Conservation (phyloP, 73 alveolate species). For the Paramecium tetraurelia region DNA sequence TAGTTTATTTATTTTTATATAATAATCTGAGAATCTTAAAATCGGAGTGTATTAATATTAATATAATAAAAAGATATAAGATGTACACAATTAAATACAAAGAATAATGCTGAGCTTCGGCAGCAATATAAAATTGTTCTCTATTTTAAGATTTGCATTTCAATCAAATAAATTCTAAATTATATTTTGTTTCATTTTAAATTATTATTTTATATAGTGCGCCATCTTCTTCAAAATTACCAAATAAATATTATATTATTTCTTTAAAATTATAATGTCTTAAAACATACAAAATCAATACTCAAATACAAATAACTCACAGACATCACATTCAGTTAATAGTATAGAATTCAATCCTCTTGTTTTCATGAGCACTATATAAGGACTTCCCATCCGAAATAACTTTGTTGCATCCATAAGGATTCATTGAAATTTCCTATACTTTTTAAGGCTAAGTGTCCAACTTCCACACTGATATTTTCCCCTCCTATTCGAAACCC, state of each 20-base stretch:
- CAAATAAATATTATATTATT: not conserved
- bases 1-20: not conserved
- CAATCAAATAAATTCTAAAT: not conserved
- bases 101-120: not conserved
- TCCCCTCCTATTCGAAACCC: conserved; percentile 4
- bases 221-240: not conserved
- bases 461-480: not conserved
- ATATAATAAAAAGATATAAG: not conserved
- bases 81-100: not conserved
- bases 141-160: not conserved
- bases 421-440: not conserved
- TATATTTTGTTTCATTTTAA: not conserved
- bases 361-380: conserved; percentile 17
- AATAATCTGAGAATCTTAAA: not conserved
- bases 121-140: not conserved
- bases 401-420: conserved; percentile 37
- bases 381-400: not conserved
- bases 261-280: not conserved
- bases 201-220: not conserved
- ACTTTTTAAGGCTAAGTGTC: not conserved
- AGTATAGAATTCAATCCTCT: conserved; percentile 2
- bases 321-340: not conserved
- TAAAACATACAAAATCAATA: not conserved
- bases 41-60: not conserved
- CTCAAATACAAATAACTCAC: too few relatives aligned